These are phyloP conservation scores for Naganishia sp. DNA, from an alignment of 1,284 basidiomycete genomes.

Conservation along the genomic window DNA sequence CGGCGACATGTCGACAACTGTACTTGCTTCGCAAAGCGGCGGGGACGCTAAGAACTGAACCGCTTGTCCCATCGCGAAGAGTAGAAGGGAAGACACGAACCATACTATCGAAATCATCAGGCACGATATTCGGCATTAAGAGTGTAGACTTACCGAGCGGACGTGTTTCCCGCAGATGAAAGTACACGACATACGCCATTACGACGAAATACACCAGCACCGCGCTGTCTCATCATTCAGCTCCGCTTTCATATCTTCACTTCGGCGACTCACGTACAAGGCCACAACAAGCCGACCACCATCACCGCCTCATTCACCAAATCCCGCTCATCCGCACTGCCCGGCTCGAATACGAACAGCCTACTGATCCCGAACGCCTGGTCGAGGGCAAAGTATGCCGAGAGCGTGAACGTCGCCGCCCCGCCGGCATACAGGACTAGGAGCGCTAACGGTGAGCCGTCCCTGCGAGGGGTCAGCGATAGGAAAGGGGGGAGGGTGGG, in stretches of 20 bases:
- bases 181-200: constrained; percentile 74
- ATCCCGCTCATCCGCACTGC: constrained; percentile 44
- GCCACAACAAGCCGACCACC: constrained; percentile 78
- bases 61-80: constrained; percentile 74
- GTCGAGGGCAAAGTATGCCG: constrained; percentile 76
- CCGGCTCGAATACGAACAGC: constrained; percentile 62
- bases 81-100: constrained; percentile 64
- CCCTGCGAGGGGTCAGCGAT: constrained; percentile 46
- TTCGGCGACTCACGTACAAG: constrained; percentile 62
- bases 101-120: constrained; percentile 51
- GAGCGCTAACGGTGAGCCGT: constrained; percentile 64
- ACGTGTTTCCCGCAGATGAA: constrained; percentile 67
- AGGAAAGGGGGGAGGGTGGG: neutral
- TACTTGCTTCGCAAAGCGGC: constrained; percentile 70
- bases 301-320: constrained; percentile 71
- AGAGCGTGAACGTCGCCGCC: constrained; percentile 66
- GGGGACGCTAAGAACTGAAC: constrained; percentile 73
- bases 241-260: too few species aligned
- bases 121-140: constrained; percentile 26
- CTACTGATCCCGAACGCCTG: constrained; percentile 66
- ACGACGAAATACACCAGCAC: constrained; percentile 65
- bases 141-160: constrained; percentile 60
- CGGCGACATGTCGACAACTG: neutral
- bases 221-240: constrained; percentile 57
- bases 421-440: constrained; percentile 60